Percentiles rank a stretch among this genome's conserved stretches.
These are phyloP conservation scores for Citrullus amarus DNA, from an alignment of 306 rosid genomes.

Conservation along the genomic window DNA sequence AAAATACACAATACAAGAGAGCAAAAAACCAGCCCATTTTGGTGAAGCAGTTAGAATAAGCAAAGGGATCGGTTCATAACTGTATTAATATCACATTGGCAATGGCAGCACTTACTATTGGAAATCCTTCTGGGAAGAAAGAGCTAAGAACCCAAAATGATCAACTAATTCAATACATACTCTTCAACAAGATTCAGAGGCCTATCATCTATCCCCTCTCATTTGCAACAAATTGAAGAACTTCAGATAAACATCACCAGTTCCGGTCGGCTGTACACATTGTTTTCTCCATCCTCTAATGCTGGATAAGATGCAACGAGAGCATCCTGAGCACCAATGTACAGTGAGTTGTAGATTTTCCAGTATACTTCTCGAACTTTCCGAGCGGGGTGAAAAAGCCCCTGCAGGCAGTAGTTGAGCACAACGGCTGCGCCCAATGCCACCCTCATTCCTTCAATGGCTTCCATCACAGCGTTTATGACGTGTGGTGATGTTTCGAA, in stretches of 20 bases:
- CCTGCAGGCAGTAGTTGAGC: conserved; percentile 73
- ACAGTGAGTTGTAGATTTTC: conserved; percentile 63
- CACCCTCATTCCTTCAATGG: conserved; percentile 95
- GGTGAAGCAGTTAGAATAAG: background rate
- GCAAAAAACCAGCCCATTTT: background rate
- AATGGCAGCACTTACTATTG: background rate
- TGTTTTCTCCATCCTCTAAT: conserved; percentile 51
- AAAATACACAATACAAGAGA: background rate
- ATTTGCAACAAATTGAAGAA: background rate
- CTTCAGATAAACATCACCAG: conserved; percentile 40
- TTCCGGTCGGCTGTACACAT: conserved; percentile 51
- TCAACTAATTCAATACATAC: background rate
- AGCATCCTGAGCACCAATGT: conserved; percentile 69
- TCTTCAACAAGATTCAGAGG: background rate
- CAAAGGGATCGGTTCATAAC: background rate
- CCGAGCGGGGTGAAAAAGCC: conserved; percentile 67
- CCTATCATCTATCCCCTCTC: background rate
- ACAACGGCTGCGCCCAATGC: conserved; percentile 84
- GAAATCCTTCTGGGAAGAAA: background rate
- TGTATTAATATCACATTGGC: background rate
- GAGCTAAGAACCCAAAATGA: background rate
- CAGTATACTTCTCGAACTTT: conserved; percentile 76
- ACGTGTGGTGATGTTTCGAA: conserved; percentile 95
- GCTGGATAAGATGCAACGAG: conserved; percentile 61
- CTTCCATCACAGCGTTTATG: conserved; percentile 95